Conservation (phyloP, 108 stramenopile genomes). For the Skeletonema potamos region DNA sequence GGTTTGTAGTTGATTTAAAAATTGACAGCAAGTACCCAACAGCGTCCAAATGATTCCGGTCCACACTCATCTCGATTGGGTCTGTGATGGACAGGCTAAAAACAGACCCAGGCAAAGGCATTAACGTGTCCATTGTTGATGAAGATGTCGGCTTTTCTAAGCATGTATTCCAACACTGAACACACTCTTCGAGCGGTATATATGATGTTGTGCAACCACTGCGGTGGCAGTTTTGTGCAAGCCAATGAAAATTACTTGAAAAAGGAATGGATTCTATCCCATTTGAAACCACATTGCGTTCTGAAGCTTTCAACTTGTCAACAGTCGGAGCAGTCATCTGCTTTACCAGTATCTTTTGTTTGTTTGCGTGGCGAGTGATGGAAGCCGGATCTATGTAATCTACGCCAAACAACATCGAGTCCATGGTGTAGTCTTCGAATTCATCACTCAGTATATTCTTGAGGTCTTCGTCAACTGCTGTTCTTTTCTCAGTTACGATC, state of each 20-base stretch:
- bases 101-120: constrained; percentile 74
- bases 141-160: background rate
- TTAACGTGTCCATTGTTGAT: constrained; percentile 39
- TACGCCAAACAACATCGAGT: constrained; percentile 71
- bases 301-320: constrained; percentile 22
- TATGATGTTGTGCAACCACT: constrained; percentile 43
- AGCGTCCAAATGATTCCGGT: constrained; percentile 55
- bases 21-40: constrained; percentile 48
- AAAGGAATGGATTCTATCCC: constrained; percentile 62
- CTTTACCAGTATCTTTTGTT: constrained; percentile 16
- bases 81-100: constrained; percentile 60
- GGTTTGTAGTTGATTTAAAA: constrained; percentile 30
- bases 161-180: constrained; percentile 54
- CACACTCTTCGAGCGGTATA: constrained; percentile 61
- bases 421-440: constrained; percentile 52
- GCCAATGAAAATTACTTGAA: constrained; percentile 62
- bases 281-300: constrained; percentile 46
- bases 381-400: constrained; percentile 69
- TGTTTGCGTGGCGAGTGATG: constrained; percentile 31
- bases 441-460: constrained; percentile 5
- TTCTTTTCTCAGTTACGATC: constrained; percentile 56
- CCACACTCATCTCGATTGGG: constrained; percentile 74
- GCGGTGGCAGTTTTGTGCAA: constrained; percentile 53
- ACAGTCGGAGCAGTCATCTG: background rate
- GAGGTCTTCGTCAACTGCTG: constrained; percentile 11